Conservation (phyloP, 176 grass and related monocot species). For the Paspalum notatum region DNA sequence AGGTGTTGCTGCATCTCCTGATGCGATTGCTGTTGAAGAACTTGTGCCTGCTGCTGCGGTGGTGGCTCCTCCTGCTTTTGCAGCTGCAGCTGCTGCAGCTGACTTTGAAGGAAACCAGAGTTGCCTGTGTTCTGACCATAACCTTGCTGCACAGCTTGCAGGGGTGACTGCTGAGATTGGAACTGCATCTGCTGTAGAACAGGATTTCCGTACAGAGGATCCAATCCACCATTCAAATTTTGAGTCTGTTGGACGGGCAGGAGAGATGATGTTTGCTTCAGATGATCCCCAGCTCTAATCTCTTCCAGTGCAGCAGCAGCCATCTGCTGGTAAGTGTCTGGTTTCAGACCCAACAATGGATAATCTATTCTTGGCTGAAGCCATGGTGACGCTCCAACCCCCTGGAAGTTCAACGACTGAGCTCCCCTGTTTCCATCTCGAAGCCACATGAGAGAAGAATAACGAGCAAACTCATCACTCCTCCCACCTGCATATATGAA, state of each 20-base stretch:
- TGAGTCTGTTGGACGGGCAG: conserved; percentile 71
- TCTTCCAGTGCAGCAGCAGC: conserved; percentile 86
- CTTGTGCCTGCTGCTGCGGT: conserved; percentile 42
- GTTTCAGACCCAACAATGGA: conserved; percentile 62
- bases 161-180: conserved; percentile 61
- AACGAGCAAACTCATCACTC: conserved; percentile 67
- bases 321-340: conserved; percentile 90
- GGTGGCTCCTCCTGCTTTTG: conserved; percentile 34
- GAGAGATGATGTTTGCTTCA: conserved; percentile 61
- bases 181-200: conserved; percentile 75
- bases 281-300: conserved; percentile 68
- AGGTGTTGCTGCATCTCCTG: conserved; percentile 57
- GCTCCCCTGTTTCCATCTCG: conserved; percentile 63
- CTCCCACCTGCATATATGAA: conserved; percentile 59
- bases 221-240: conserved; percentile 57
- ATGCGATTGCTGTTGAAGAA: conserved; percentile 38
- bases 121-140: conserved; percentile 50
- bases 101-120: conserved; percentile 63
- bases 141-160: conserved; percentile 66
- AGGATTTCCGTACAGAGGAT: conserved; percentile 61
- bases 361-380: conserved; percentile 66
- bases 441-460: conserved; percentile 80
- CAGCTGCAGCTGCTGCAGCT: conserved; percentile 60
- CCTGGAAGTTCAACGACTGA: conserved; percentile 84
- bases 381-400: conserved; percentile 73